Base-by-base conservation (phyloP, 148 eudicot genomes). In the Polygonum aviculare region DNA sequence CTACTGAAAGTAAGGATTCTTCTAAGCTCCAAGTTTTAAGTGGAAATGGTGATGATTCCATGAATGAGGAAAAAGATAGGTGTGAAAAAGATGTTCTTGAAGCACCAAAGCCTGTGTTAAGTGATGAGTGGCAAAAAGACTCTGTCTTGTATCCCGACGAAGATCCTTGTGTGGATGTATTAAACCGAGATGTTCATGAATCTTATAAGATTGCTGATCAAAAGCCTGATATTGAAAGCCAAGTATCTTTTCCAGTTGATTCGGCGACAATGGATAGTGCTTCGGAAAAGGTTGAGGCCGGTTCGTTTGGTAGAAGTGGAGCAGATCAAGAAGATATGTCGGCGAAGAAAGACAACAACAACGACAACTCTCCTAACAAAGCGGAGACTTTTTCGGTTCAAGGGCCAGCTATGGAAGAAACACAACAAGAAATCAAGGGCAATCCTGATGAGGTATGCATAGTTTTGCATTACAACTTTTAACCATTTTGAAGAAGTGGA, bases 401-500 rank as follows among this genome's bases (percentile, higher is more conserved):
- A 75, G 57, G 15, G 15, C 54, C 55, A 6, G 15, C 21, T n/a
- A 76, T 19, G 71, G 76, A 7, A 41, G 77, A 47, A 62, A 76
- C 35, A 59, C 65, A 59, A 21, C 33, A 11, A 59, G 12, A 59
- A 59, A 19, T 11, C 14, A 79, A 87, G 90, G 89, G 84, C 49
- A 18, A 80, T 2, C 65, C 65, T 59, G 33, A 59, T 59, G 33
- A 59, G 65, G 65, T 59, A 19, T 19, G 33, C 11, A 59, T 59
- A 21, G 10, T 54, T 21, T 26, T 59, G 65, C 65, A 59, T 22
- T 26, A 59, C 11, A 59, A 26, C 1, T 7, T 7, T 22, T 59
- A 12, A 59, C 65, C 35, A 59, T 59, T 59, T 21, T 59, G 60
- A 1, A 54, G 9, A 4, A 18, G 21, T 54, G 60, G 2, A 14